phyloP scores from a whole-genome alignment of 2,329 filamentous ascomycete genomes.

The Hymenoscyphus salicellus region DNA sequence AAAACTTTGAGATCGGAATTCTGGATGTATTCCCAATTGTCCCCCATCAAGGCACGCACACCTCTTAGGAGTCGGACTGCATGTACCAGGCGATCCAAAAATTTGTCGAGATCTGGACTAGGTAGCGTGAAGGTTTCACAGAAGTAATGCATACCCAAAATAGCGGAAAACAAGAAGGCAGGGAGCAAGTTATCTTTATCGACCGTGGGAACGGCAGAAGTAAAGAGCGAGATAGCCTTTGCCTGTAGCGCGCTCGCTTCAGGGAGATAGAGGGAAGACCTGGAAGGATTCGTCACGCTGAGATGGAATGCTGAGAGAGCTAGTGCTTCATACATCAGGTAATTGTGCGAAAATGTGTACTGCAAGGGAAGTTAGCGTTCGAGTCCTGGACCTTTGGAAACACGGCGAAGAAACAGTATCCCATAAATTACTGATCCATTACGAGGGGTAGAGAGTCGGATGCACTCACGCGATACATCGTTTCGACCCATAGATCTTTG shows the following conservation, averaged over 20 bases:
- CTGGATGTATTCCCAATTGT: conserved; percentile 26
- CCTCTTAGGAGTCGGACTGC: conserved; percentile 33
- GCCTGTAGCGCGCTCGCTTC: conserved; percentile 37
- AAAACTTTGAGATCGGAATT: conserved; percentile 30
- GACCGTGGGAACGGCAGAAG: conserved; percentile 21
- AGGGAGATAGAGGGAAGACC: conserved; percentile 29
- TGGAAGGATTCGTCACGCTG: conserved; percentile 27
- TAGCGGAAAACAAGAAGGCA: conserved; percentile 34
- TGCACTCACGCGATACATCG: conserved; percentile 4
- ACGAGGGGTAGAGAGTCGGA: background rate
- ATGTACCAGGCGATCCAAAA: conserved; percentile 33
- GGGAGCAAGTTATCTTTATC: conserved; percentile 26
- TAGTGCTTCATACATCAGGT: conserved; percentile 36
- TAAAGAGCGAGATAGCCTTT: conserved; percentile 20
- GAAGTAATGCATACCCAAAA: conserved; percentile 39
- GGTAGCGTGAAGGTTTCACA: conserved; percentile 37
- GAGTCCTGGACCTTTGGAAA: too few species aligned
- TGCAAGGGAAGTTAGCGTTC: conserved; percentile 6
- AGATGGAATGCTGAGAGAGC: conserved; percentile 37
- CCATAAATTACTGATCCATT: too few species aligned
- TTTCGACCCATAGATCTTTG: background rate
- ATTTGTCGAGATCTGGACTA: conserved; percentile 32
- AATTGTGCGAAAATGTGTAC: conserved; percentile 27
- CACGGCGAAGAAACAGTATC: too few species aligned
- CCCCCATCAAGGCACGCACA: conserved; percentile 25